These are phyloP conservation scores for Phaffia tasmanica DNA, from an alignment of 768 basidiomycete genomes.

Conservation along the genomic window DNA sequence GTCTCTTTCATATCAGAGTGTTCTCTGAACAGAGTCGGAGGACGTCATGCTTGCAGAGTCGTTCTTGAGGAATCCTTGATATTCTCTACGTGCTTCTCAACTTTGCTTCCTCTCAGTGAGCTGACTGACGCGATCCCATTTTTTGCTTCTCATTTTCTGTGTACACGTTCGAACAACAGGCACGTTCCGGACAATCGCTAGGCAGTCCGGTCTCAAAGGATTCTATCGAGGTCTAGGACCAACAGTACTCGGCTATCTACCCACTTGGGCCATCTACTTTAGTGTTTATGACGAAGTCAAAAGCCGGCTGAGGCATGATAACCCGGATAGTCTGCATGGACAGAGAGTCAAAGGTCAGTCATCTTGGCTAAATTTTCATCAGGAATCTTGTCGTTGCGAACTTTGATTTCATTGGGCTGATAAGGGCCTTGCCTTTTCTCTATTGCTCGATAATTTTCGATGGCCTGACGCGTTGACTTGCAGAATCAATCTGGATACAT, in stretches of 20 bases:
- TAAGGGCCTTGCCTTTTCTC: neutral
- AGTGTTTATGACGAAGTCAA: slow-evolving; percentile 96
- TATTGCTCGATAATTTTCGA: neutral
- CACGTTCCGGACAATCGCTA: slow-evolving; percentile 50
- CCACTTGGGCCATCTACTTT: slow-evolving; percentile 99
- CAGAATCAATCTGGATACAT: slow-evolving; percentile 42
- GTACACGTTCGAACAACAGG: slow-evolving; percentile 35
- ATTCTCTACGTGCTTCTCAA: no score
- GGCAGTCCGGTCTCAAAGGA: slow-evolving; percentile 66
- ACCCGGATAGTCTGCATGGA: neutral
- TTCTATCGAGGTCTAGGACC: slow-evolving; percentile 96
- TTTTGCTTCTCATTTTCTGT: no score
- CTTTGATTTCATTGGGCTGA: slow-evolving; percentile 1
- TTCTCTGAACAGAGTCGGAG: no score
- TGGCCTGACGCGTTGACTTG: neutral
- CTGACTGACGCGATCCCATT: no score
- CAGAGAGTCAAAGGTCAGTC: slow-evolving; percentile 6
- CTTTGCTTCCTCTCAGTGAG: no score
- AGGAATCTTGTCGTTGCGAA: neutral
- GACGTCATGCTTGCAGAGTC: no score
- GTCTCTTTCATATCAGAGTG: no score
- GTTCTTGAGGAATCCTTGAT: no score
- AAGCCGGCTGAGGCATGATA: slow-evolving; percentile 53
- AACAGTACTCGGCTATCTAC: slow-evolving; percentile 89
- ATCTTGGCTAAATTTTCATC: neutral